Evolutionary conservation across 345 rosid genomes (phyloP).

Genomic region (Pistacia integerrima): DNA sequence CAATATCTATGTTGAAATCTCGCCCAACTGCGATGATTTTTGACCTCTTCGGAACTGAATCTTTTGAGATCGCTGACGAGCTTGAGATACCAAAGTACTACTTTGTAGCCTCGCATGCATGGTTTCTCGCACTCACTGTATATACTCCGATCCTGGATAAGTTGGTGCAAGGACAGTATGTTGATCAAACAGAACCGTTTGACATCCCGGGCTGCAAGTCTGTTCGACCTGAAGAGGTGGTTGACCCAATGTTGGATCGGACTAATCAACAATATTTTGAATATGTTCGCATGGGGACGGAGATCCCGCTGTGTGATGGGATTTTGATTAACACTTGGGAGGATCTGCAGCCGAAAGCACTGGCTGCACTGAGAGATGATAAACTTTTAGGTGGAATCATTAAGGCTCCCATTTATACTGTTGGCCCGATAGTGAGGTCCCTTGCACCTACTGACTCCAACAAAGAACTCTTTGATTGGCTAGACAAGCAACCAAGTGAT

Average conservation of each 20-base stretch:
- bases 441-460: not conserved
- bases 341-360: conserved; percentile 42
- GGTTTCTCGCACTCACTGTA: conserved; percentile 47
- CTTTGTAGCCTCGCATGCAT: conserved; percentile 43
- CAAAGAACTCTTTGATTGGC: conserved; percentile 39
- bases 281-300: not conserved
- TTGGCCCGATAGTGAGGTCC: conserved; percentile 47
- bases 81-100: conserved; percentile 39
- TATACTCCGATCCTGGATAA: conserved; percentile 37
- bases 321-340: conserved; percentile 65
- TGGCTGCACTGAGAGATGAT: conserved; percentile 37
- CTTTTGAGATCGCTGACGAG: conserved; percentile 42
- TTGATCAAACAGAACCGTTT: conserved; percentile 36
- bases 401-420: conserved; percentile 31
- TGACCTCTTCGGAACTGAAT: conserved; percentile 46
- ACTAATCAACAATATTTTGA: conserved; percentile 17
- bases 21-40: conserved; percentile 50
- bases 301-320: conserved; percentile 42
- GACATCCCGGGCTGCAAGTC: conserved; percentile 55
- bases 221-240: conserved; percentile 40
- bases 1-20: conserved; percentile 25
- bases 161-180: conserved; percentile 41
- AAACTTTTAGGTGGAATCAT: conserved; percentile 18
- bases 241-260: conserved; percentile 40
- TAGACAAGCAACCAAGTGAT: conserved; percentile 45